phyloP scores from a whole-genome alignment of 768 basidiomycete species.

The Macrocybe gigantea region DNA sequence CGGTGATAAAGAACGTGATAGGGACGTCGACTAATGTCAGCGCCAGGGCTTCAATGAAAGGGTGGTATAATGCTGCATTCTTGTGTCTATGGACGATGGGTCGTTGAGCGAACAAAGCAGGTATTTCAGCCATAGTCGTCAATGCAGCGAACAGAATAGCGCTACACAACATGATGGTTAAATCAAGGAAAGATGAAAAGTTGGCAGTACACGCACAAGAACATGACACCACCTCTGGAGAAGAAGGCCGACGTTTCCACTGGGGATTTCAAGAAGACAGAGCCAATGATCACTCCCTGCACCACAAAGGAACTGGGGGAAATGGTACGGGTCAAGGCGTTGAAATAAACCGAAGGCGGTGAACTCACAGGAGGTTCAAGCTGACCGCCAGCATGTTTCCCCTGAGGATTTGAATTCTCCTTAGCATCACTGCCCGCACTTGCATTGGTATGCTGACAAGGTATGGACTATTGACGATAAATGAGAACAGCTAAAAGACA shows the following conservation, averaged over 20 bases:
- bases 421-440: slow-evolving; percentile 36
- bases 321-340: background rate
- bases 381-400: slow-evolving; percentile 32
- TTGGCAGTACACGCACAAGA: slow-evolving; percentile 17
- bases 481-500: background rate
- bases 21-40: slow-evolving; percentile 59
- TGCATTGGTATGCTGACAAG: slow-evolving; percentile 40
- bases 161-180: slow-evolving; percentile 23
- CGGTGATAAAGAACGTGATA: slow-evolving; percentile 43
- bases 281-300: slow-evolving; percentile 19
- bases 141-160: slow-evolving; percentile 6
- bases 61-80: slow-evolving; percentile 50
- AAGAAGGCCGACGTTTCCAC: slow-evolving; percentile 42
- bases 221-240: slow-evolving; percentile 47
- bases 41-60: slow-evolving; percentile 30
- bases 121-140: slow-evolving; percentile 14
- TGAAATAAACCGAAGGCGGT: background rate
- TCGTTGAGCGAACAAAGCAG: slow-evolving; percentile 50
- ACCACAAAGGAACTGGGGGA: slow-evolving; percentile 25
- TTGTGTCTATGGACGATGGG: slow-evolving; percentile 54
- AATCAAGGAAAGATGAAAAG: slow-evolving; percentile 27
- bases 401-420: slow-evolving; percentile 37
- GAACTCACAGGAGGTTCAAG: slow-evolving; percentile 26
- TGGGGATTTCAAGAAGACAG: slow-evolving; percentile 40
- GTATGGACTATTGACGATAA: slow-evolving; percentile 29